phyloP scores from a whole-genome alignment of 768 basidiomycete genomes.

The Cantharellus anzutake region DNA sequence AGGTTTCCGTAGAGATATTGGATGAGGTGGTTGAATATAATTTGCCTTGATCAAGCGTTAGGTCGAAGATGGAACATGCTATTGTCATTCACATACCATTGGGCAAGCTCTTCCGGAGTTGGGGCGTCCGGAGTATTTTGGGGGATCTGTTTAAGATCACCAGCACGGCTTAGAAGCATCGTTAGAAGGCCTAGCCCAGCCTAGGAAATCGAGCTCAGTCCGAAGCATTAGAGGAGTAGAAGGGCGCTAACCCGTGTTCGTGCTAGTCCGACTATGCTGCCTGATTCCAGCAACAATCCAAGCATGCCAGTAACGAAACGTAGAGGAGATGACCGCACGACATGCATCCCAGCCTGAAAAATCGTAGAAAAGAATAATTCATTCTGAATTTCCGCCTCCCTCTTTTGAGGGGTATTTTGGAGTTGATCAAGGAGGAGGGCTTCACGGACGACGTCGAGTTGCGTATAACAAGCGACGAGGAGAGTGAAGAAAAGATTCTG shows the following conservation, averaged over 20 bases:
- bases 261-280: constrained; percentile 50
- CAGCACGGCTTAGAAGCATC: constrained; percentile 80
- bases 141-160: constrained; percentile 63
- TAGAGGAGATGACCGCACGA: constrained; percentile 60
- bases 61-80: not conserved
- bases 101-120: constrained; percentile 54
- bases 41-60: constrained; percentile 36
- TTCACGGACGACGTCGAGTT: constrained; percentile 76
- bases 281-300: constrained; percentile 62
- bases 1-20: constrained; percentile 59
- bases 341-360: constrained; percentile 68
- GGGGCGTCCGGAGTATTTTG: constrained; percentile 39
- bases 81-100: constrained; percentile 38
- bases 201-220: not conserved
- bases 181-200: constrained; percentile 80
- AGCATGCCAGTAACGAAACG: constrained; percentile 74
- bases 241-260: constrained; percentile 66
- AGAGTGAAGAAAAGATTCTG: constrained; percentile 80
- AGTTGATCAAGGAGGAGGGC: constrained; percentile 52
- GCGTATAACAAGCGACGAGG: constrained; percentile 82
- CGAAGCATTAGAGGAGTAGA: too few relatives aligned
- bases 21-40: constrained; percentile 77
- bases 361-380: constrained; percentile 75
- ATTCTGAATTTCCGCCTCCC: constrained; percentile 71
- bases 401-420: constrained; percentile 39